Conservation (phyloP, 2,329 filamentous ascomycete genomes). For the Talaromyces sp. region DNA sequence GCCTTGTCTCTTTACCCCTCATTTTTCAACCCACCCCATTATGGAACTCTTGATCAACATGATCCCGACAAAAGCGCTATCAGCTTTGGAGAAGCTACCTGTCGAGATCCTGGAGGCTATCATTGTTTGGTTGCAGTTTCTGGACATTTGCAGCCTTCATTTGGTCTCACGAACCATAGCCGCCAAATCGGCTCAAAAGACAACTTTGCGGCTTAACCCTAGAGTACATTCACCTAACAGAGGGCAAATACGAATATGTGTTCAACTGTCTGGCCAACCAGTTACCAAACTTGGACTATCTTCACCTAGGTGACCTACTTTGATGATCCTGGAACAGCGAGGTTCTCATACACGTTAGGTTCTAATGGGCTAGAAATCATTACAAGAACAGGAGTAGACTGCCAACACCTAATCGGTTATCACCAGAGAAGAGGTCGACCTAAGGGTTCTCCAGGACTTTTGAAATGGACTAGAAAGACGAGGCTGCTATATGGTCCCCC, state of each 20-base stretch:
- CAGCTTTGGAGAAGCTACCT: background rate
- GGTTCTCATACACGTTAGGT: background rate
- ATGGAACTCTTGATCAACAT: background rate
- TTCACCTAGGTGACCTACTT: background rate
- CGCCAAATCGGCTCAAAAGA: background rate
- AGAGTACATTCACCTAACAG: background rate
- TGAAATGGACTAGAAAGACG: background rate
- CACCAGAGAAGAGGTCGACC: background rate
- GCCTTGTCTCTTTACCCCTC: background rate
- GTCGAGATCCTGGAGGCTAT: background rate
- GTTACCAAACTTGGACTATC: background rate
- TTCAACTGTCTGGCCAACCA: background rate
- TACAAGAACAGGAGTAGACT: background rate
- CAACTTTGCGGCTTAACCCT: background rate
- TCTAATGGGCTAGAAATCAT: background rate
- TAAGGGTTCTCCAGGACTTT: background rate
- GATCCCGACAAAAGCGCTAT: background rate
- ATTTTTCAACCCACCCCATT: background rate
- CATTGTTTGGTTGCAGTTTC: background rate
- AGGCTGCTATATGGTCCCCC: background rate
- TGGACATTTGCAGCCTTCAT: background rate
- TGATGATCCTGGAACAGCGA: background rate
- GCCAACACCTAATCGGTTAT: background rate
- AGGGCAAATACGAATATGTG: background rate
- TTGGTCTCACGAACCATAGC: background rate